Evolutionary conservation across 495 filamentous ascomycete genomes (phyloP).

Genomic region (Penicillium fimorum): DNA sequence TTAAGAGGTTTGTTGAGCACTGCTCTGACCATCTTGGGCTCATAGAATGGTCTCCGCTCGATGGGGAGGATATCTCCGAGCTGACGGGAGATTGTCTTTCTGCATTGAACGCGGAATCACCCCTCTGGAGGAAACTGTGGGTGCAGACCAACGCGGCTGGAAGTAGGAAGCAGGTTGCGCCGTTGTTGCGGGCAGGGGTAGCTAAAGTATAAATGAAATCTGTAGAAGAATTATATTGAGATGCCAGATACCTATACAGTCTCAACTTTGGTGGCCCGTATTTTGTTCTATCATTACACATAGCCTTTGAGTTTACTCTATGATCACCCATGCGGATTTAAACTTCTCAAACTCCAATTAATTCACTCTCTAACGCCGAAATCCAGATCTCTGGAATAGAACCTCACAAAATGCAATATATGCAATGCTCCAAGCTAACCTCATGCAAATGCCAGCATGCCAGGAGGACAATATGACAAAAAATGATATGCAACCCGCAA

Average conservation of each 20-base stretch:
- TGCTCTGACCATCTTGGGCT: conserved; percentile 54
- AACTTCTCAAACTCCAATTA: conserved; percentile 13
- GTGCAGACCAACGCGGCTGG: conserved; percentile 62
- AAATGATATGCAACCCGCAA: conserved; percentile 13
- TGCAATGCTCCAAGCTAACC: conserved; percentile 28
- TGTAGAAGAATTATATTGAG: background rate
- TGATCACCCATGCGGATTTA: background rate
- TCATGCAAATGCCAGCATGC: conserved; percentile 32
- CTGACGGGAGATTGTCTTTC: conserved; percentile 37
- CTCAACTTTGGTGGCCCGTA: no score
- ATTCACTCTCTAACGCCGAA: conserved; percentile 14
- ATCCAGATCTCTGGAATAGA: conserved; percentile 3
- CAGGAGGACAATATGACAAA: conserved; percentile 13
- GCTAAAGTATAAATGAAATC: conserved; percentile 28
- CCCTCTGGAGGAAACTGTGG: conserved; percentile 54
- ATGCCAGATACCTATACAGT: background rate
- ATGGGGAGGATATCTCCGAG: conserved; percentile 35
- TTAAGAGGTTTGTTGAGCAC: conserved; percentile 52
- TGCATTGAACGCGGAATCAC: conserved; percentile 20
- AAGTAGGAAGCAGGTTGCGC: conserved; percentile 89
- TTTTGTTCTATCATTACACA: background rate
- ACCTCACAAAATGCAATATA: conserved; percentile 24
- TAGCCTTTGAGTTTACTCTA: background rate
- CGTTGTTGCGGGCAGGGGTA: conserved; percentile 70
- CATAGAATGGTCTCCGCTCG: conserved; percentile 51